Percentiles rank a stretch among this genome's conserved stretches.
Conservation (phyloP, 176 grass and related monocot genomes). For the Neostapfia colusana region DNA sequence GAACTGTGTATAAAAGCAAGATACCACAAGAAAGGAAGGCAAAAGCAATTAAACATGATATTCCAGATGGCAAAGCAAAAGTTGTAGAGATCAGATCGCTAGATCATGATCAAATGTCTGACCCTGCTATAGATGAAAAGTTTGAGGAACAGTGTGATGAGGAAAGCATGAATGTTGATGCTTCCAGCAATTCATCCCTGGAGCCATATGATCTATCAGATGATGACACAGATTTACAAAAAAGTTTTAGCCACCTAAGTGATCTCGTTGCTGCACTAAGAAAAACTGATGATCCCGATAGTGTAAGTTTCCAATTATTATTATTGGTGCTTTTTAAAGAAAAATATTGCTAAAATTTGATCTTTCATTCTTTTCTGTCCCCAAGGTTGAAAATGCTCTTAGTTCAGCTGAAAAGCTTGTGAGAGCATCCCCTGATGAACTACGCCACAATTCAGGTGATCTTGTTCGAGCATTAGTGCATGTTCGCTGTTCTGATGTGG, state of each 20-base stretch:
- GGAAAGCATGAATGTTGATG: constrained; percentile 54
- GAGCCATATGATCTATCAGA: constrained; percentile 96
- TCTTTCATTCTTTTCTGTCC: constrained; percentile 35
- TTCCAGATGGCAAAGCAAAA: constrained; percentile 35
- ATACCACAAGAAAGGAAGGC: constrained; percentile 44
- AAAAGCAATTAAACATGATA: constrained; percentile 46
- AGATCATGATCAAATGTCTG: constrained; percentile 56
- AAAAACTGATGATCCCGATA: constrained; percentile 90
- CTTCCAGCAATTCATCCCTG: constrained; percentile 73
- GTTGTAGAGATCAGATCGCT: constrained; percentile 48
- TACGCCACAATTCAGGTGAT: constrained; percentile 68
- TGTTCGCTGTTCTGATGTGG: constrained; percentile 80
- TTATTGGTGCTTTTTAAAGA: constrained; percentile 18
- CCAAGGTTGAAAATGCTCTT: constrained; percentile 88
- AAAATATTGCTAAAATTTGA: constrained; percentile 20
- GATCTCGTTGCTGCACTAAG: constrained; percentile 71
- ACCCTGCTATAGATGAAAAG: constrained; percentile 31
- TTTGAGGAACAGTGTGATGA: constrained; percentile 41
- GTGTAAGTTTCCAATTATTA: constrained; percentile 62
- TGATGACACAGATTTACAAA: constrained; percentile 75
- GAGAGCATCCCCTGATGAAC: constrained; percentile 84
- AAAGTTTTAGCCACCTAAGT: constrained; percentile 66
- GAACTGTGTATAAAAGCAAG: constrained; percentile 43
- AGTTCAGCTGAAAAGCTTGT: constrained; percentile 73
- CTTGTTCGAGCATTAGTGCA: constrained; percentile 81